These are phyloP conservation scores for Marasmius tenuissimus DNA, from an alignment of 1,284 basidiomycete genomes.

Conservation along the genomic window DNA sequence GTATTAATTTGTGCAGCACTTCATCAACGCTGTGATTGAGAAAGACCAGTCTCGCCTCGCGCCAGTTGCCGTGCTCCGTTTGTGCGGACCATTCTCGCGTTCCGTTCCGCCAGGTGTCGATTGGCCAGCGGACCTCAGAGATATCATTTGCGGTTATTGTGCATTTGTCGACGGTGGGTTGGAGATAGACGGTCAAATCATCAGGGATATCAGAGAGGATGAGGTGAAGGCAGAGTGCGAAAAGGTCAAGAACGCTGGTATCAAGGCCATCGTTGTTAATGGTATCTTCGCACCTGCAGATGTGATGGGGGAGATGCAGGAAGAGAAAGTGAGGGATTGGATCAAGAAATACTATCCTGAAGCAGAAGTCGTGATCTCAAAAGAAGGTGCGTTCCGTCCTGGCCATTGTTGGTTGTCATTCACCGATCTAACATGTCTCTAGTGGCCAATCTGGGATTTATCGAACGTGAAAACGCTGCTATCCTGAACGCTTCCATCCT, in stretches of 20 bases:
- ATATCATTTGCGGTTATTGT: slow-evolving; percentile 20
- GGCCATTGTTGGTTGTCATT: background rate
- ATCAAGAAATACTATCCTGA: slow-evolving; percentile 40
- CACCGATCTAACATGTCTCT: background rate
- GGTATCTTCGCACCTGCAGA: slow-evolving; percentile 54
- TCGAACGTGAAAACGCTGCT: slow-evolving; percentile 63
- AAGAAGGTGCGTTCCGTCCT: slow-evolving; percentile 22
- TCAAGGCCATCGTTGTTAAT: slow-evolving; percentile 46
- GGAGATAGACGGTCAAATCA: slow-evolving; percentile 52
- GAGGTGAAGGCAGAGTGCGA: slow-evolving; percentile 42
- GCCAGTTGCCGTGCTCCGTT: slow-evolving; percentile 53
- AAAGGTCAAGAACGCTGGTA: slow-evolving; percentile 33
- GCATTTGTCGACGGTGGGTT: slow-evolving; percentile 41
- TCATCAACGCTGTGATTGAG: slow-evolving; percentile 57
- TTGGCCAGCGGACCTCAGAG: slow-evolving; percentile 32
- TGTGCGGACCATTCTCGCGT: slow-evolving; percentile 46
- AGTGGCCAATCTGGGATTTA: slow-evolving; percentile 55
- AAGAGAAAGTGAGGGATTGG: slow-evolving; percentile 43
- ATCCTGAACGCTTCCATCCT: slow-evolving; percentile 64
- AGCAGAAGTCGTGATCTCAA: slow-evolving; percentile 33
- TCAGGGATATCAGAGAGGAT: slow-evolving; percentile 34
- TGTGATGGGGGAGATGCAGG: slow-evolving; percentile 38
- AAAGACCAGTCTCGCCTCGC: slow-evolving; percentile 43
- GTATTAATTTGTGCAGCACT: slow-evolving; percentile 27
- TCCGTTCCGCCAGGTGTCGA: slow-evolving; percentile 38